Evolutionary conservation across 257 asterid species (phyloP), one percentile per base, ranked within the genome.

Genomic region (Ilex asprella): DNA sequence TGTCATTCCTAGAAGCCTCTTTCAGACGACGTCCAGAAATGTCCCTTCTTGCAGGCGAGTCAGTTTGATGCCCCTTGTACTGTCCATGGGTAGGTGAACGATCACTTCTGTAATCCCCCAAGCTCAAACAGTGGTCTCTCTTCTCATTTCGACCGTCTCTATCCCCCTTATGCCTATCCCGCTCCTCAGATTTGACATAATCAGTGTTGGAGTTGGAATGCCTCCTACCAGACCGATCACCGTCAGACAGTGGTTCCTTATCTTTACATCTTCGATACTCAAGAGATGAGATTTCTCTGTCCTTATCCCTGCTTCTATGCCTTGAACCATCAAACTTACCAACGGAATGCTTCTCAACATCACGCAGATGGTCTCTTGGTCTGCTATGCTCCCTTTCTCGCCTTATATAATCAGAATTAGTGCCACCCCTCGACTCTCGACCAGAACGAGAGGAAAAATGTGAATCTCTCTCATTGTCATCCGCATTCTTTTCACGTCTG

Each of bases 391-490:
- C 91, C 56, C 56, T 79, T 63, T 79, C 89, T 39, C 77, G 70
- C 80, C 86, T 77, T 16, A 74, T 65, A 73, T 72, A 55, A 58
- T 78, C 81, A 55, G 66, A 69, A 69, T 58, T 64, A 69, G 30
- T 50, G 59, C 65, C 59, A 60, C 64, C 81, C 52, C 74, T 83
- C 30, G 85, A 68, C 66, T 78, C 95, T 68, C 85, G 79, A 59
- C 73, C 72, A 67, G 81, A 68, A 72, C 78, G 95, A 71, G 84
- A 76, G 59, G 85, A 76, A 54, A 75, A 53, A 74, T 85, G 82
- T 16, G 89, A 73, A 78, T 85, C 93, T 58, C 89, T 76, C 55
- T 83, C 95, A 67, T 66, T 78, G 70, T 85, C 91, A 72, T 86
- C 84, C 41, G 54, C 73, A 74, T 79, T 67, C 83, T 75, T 84